Evolutionary conservation across 129 eudicot genomes (phyloP), one percentile per base, ranked within the genome.

Genomic region (Helianthus tuberosus): DNA sequence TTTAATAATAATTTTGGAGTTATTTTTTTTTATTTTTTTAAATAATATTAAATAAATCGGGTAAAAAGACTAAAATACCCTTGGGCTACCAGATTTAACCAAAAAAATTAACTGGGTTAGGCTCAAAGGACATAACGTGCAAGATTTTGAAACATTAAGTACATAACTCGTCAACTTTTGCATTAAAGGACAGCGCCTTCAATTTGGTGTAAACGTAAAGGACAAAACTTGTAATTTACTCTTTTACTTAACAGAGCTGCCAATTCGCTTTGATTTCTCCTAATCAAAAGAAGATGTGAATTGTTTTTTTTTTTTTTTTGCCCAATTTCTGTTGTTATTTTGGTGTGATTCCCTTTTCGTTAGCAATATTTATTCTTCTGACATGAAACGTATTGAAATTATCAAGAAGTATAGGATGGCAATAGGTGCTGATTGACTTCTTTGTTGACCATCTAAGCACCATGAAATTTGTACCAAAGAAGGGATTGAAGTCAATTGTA

Each of bases 401-500:
- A 1, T 29, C 14, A 59, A 60, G 66, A 17, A 71, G 73, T 41
- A 71, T 75, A 79, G 83, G 79, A 85, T 67, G 84, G 66, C 60
- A 15, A 39, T 20, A 39, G 57, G 51, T 64, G 73, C 75, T 59
- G 74, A 74, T 55, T 68, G 77, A 83, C 71, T 59, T 61, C 38
- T 57, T n/a, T 38, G 51, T 59, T 41, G 59, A 68, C 68, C 61
- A 39, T 49, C 9, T 55, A 75, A 72, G 38, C 67, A 82, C 70
- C 75, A 87, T 87, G 92, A 78, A 85, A 81, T 64, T 84, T 47
- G 83, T 67, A 78, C 66, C 79, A 51, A 87, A 75, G 76, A 84
- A 84, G 64, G 86, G 88, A 57, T 81, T 85, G 79, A 84, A 81
- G 69, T 75, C 92, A 35, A 64, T 83, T 23, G 82, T 79, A 27